Percentiles rank a stretch among this genome's conserved stretches.
phyloP scores from a whole-genome alignment of 1,284 basidiomycete genomes.

The Mycena citricolor region DNA sequence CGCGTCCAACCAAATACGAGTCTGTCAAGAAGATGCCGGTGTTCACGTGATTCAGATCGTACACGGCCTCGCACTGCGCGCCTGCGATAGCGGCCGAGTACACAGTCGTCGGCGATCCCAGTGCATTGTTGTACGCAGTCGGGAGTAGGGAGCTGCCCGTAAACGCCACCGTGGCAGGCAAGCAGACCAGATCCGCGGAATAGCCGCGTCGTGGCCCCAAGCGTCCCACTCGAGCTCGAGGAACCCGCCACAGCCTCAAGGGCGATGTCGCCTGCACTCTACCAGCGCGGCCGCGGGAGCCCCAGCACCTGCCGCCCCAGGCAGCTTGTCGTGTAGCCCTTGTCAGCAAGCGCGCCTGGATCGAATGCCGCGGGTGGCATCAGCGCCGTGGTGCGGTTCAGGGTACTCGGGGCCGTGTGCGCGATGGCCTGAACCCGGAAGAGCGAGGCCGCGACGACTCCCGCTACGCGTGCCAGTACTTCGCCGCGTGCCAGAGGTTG shows the following conservation, averaged over 20 bases:
- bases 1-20: slow-evolving; percentile 2
- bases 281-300: slow-evolving; percentile 6
- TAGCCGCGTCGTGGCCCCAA: slow-evolving; percentile 5
- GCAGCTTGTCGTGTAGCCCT: slow-evolving; percentile 1
- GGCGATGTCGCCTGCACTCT: slow-evolving; percentile 6
- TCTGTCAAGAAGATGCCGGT: neutral
- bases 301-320: slow-evolving; percentile 8
- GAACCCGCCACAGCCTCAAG: slow-evolving; percentile 4
- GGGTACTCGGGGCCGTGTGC: neutral
- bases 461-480: slow-evolving; percentile 8
- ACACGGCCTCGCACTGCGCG: slow-evolving; percentile 2
- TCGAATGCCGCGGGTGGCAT: slow-evolving; percentile 4
- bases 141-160: slow-evolving; percentile 4
- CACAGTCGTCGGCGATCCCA: neutral
- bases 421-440: slow-evolving; percentile 3
- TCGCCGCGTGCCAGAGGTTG: neutral
- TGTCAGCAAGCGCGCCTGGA: neutral
- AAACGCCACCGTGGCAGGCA: neutral
- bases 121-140: neutral
- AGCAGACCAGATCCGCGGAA: slow-evolving; percentile 8
- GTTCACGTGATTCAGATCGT: slow-evolving; percentile 6
- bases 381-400: slow-evolving; percentile 4
- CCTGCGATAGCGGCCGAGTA: neutral
- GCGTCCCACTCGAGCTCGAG: neutral
- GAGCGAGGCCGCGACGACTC: slow-evolving; percentile 11